These are phyloP conservation scores for Talaromyces stipitatus DNA, from an alignment of 495 filamentous ascomycete species.

Conservation along the genomic window DNA sequence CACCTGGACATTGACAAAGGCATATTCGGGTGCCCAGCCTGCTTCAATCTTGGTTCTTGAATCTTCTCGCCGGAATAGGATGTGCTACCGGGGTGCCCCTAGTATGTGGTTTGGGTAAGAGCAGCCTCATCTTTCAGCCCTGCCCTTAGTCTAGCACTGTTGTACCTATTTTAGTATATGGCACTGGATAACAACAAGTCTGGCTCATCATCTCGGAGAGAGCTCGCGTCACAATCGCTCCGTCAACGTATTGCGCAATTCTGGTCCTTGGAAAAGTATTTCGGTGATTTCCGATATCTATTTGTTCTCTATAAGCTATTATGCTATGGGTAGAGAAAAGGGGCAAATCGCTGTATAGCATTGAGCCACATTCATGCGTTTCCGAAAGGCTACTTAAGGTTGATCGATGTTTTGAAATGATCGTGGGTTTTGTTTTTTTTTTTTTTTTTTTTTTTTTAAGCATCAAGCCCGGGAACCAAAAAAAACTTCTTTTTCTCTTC, in stretches of 20 bases:
- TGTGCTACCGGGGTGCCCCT: too few relatives aligned
- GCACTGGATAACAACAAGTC: too few relatives aligned
- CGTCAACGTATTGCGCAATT: too few relatives aligned
- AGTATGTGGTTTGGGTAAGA: too few relatives aligned
- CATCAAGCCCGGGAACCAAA: background rate
- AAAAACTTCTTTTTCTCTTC: background rate
- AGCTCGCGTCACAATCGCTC: background rate
- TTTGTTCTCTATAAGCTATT: background rate
- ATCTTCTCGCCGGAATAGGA: too few relatives aligned
- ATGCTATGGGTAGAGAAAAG: background rate
- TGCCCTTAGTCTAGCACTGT: background rate
- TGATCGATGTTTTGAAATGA: background rate
- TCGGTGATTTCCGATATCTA: background rate
- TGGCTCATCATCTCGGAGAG: background rate
- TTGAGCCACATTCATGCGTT: too few relatives aligned
- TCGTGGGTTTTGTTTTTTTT: background rate
- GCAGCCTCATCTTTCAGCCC: too few relatives aligned
- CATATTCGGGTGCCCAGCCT: too few relatives aligned
- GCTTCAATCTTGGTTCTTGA: too few relatives aligned
- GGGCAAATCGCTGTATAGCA: background rate
- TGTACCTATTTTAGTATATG: background rate
- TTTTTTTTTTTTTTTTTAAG: background rate
- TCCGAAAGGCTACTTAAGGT: background rate
- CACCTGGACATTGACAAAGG: too few relatives aligned
- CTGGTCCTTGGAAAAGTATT: background rate